Evolutionary conservation across 192 early-diverging fungal genomes (phyloP).

Genomic region (Backusella westeae): DNA sequence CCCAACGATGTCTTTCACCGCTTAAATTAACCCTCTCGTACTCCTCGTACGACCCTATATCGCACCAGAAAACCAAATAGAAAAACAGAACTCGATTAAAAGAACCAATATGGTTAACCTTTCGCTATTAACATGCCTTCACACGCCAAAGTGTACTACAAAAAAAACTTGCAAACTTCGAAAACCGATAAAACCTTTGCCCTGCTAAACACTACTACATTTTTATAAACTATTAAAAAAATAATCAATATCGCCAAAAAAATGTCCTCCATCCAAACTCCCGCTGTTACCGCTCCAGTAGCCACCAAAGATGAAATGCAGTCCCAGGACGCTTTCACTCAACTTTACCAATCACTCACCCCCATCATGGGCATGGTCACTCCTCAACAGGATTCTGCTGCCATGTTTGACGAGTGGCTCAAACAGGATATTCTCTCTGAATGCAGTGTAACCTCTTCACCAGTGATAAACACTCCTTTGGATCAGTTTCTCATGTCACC

Average conservation of each 20-base stretch:
- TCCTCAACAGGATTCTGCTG: slow-evolving; percentile 12
- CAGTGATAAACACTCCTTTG: slow-evolving; percentile 34
- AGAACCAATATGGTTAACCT: slow-evolving; percentile 20
- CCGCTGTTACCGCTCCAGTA: slow-evolving; percentile 7
- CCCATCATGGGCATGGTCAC: slow-evolving; percentile 1
- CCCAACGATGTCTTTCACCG: slow-evolving; percentile 19
- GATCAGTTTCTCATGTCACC: slow-evolving; percentile 33
- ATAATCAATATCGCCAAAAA: background rate
- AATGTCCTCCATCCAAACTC: slow-evolving; percentile 18
- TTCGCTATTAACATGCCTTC: slow-evolving; percentile 22
- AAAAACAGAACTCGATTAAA: slow-evolving; percentile 14
- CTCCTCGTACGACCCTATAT: slow-evolving; percentile 8
- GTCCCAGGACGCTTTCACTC: slow-evolving; percentile 27
- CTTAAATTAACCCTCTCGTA: slow-evolving; percentile 19
- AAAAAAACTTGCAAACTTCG: slow-evolving; percentile 30
- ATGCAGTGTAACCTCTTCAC: slow-evolving; percentile 26
- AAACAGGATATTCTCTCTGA: slow-evolving; percentile 37
- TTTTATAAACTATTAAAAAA: background rate
- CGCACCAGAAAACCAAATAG: slow-evolving; percentile 17
- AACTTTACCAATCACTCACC: slow-evolving; percentile 29
- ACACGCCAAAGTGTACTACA: slow-evolving; percentile 15
- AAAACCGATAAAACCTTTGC: slow-evolving; percentile 11
- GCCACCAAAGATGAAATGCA: slow-evolving; percentile 14
- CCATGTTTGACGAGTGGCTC: slow-evolving; percentile 47
- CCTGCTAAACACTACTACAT: background rate